Evolutionary conservation across 2,329 filamentous ascomycete genomes (phyloP), one percentile per base, ranked within the genome.

Genomic region (Alternaria gaisen): DNA sequence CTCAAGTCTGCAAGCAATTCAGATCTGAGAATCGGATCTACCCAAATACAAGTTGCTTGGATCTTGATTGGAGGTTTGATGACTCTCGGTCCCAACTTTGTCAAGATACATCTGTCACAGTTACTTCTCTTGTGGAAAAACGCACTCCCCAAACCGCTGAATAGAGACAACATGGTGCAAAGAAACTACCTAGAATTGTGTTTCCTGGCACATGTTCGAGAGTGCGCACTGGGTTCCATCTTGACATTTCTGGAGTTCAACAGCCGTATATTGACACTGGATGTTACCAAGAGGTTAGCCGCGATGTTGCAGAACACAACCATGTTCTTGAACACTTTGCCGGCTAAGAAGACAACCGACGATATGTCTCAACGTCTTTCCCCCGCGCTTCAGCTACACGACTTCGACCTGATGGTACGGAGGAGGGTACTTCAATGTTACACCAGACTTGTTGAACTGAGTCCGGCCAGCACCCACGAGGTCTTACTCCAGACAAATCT

Each of bases 31-130:
- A 89, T 95, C 36, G 97, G 95, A 7, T 92, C 92, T 71, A 97
- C 93, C 1, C 95, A 99, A 74, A 93, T 99, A 24, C 95, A 99
- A 76, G 94, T 99, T 3, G 95, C 95, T 5, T 99, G 95, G 94
- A 96, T 97, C 48, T 83, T 99, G 58, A 97, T 99, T 47, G 95
- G 96, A 38, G 95, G 96, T 0, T 82, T 99, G 56, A 98, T 98
- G 94, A 93, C 94, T 0, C 85, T 99, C 1, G 95, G 95, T 0
- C 94, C 95, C 4, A 98, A 97, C 77, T 99, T 99, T 77, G 94
- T 98, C 79, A 99, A 99, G 80, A 98, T 98, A 24, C 95, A 99
- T 79, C 85, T 99, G 8, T 94, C 94, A 3, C 95, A 99, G 74
- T 84, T 99, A 22, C 88, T 99, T 57, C 83, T 99, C 9, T 83